A percentile compares a stretch with the other conserved stretches of the same genome.
These are phyloP conservation scores for Fomitopsis palustris DNA, from an alignment of 1,284 basidiomycete species.

Conservation along the genomic window DNA sequence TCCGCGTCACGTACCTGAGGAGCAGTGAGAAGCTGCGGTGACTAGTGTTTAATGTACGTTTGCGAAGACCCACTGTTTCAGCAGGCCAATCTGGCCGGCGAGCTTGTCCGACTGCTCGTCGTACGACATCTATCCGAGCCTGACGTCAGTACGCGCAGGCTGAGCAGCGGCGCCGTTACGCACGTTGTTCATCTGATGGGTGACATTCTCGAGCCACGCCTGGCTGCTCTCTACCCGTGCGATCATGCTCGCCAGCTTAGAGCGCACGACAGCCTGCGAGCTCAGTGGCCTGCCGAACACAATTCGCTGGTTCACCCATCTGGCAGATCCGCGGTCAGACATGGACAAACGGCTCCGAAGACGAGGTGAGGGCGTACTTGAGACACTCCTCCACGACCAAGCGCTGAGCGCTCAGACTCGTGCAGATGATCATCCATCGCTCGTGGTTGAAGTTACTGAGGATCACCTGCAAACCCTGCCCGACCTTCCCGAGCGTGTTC, in stretches of 20 bases:
- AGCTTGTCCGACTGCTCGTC: constrained; percentile 75
- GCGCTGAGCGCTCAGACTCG: constrained; percentile 68
- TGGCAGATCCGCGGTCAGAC: constrained; percentile 22
- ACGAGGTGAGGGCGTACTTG: constrained; percentile 44
- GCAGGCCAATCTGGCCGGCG: constrained; percentile 69
- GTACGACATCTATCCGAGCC: constrained; percentile 61
- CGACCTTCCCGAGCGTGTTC: constrained; percentile 84
- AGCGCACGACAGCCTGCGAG: constrained; percentile 87
- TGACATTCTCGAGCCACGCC: constrained; percentile 87
- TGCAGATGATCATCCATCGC: constrained; percentile 81
- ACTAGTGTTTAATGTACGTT: background rate
- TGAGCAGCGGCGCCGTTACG: constrained; percentile 14
- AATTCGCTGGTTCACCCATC: constrained; percentile 80
- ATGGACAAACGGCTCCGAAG: background rate
- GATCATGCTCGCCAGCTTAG: constrained; percentile 88
- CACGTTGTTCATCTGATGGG: constrained; percentile 92
- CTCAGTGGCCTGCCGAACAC: constrained; percentile 91
- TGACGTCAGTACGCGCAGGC: background rate
- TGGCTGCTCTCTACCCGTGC: constrained; percentile 86
- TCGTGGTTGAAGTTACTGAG: constrained; percentile 86
- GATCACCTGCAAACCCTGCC: constrained; percentile 85
- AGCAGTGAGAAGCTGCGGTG: constrained; percentile 4
- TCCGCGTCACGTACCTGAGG: constrained; percentile 59
- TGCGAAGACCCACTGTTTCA: constrained; percentile 55
- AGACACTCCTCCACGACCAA: constrained; percentile 76